A percentile compares a stretch with the other conserved stretches of the same genome.
Conservation (phyloP, 2,329 filamentous ascomycete genomes). For the Epichloe sibirici region DNA sequence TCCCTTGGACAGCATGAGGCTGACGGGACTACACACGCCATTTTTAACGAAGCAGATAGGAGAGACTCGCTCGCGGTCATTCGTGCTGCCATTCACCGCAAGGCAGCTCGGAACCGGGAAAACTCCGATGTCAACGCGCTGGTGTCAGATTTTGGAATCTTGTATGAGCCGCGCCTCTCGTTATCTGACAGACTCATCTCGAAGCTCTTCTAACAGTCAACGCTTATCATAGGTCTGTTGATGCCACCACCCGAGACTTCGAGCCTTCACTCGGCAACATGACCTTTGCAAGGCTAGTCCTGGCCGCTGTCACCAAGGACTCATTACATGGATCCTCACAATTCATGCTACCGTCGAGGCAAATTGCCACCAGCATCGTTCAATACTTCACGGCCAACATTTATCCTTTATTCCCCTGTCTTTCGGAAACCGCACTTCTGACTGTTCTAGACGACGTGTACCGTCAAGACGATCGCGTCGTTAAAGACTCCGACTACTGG, state of each 20-base stretch:
- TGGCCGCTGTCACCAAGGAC: constrained; percentile 71
- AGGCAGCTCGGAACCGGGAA: constrained; percentile 54
- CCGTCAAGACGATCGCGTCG: constrained; percentile 49
- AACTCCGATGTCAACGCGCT: constrained; percentile 82
- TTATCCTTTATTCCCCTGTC: constrained; percentile 68
- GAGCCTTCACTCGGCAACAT: constrained; percentile 79
- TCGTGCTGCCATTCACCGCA: constrained; percentile 50
- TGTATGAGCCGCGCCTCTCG: constrained; percentile 39
- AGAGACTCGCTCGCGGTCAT: constrained; percentile 52
- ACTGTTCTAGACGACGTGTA: constrained; percentile 74
- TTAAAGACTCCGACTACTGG: constrained; percentile 67
- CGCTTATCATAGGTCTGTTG: constrained; percentile 55
- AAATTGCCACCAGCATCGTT: constrained; percentile 55
- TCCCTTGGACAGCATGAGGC: constrained; percentile 55
- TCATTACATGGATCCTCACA: constrained; percentile 51
- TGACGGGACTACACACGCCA: constrained; percentile 23
- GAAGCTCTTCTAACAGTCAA: background rate
- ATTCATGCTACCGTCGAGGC: constrained; percentile 56
- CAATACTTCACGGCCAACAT: constrained; percentile 79
- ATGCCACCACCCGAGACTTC: constrained; percentile 88
- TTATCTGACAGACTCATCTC: background rate
- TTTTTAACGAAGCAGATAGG: constrained; percentile 35
- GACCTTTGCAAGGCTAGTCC: constrained; percentile 80
- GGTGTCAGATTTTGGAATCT: constrained; percentile 84
- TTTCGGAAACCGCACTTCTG: constrained; percentile 68